These are phyloP conservation scores for Aspergillus nomiae DNA, from an alignment of 2,329 filamentous ascomycete genomes.

Conservation along the genomic window DNA sequence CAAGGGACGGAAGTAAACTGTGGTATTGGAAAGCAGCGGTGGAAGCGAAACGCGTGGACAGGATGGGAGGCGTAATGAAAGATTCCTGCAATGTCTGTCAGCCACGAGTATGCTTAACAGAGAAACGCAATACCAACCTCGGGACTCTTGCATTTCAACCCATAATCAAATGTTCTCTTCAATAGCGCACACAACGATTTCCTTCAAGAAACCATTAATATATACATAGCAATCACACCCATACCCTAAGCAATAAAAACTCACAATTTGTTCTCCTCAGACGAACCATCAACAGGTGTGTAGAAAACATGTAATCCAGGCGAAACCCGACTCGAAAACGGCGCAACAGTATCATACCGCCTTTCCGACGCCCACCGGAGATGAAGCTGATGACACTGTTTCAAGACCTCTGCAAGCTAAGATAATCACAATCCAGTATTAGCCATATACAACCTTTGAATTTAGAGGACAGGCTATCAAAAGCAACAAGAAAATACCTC, in stretches of 20 bases:
- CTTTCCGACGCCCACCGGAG: constrained; percentile 72
- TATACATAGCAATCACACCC: neutral
- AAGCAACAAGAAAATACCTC: constrained; percentile 51
- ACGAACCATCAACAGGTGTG: constrained; percentile 49
- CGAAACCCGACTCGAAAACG: constrained; percentile 73
- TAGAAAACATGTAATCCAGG: constrained; percentile 82
- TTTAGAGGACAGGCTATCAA: neutral
- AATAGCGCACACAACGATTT: constrained; percentile 60
- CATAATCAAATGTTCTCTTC: constrained; percentile 57
- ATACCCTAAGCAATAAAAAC: neutral
- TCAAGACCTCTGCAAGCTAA: constrained; percentile 63
- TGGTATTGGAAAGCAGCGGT: constrained; percentile 71
- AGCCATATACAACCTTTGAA: too few species aligned
- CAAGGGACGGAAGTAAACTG: constrained; percentile 61
- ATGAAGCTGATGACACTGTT: constrained; percentile 70
- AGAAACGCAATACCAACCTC: constrained; percentile 41
- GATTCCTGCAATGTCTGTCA: constrained; percentile 47
- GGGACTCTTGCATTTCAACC: constrained; percentile 57
- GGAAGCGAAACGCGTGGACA: constrained; percentile 62
- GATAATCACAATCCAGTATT: neutral
- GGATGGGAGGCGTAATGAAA: constrained; percentile 62
- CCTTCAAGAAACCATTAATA: constrained; percentile 30
- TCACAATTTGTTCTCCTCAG: neutral
- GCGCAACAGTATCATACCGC: constrained; percentile 62
- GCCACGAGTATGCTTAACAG: neutral